Evolutionary conservation across 2,329 filamentous ascomycete species (phyloP), one percentile per base, ranked within the genome.

Genomic region (Triangularia verruculosa): DNA sequence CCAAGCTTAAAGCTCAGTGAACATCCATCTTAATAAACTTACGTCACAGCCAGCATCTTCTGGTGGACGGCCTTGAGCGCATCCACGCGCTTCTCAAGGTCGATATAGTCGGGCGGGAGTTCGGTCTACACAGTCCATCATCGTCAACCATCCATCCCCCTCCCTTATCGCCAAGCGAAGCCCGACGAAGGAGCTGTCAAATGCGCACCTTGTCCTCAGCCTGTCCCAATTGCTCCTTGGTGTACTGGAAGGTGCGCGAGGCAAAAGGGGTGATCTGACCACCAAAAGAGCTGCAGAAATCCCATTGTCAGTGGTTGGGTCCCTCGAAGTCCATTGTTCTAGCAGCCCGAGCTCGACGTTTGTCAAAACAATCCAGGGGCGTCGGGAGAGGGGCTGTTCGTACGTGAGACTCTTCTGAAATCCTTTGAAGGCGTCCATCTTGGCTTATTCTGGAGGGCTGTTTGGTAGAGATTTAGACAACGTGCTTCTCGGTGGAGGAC

Each of bases 11-110:
- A 20, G 51, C 51, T 54, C n/a, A 20, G 51, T 4, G 51, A 12
- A n/a, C 25, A 27, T 54, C 22, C 51, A 54, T 47, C n/a, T 27
- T 22, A n/a, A 54, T 51, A 64, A 61, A 86, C 90, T 80, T 82
- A 96, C 91, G 95, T 99, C 75, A 98, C 95, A 71, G 92, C 88
- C 68, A 99, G 88, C 83, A 99, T 91, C 83, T 96, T 97, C 81
- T 96, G 92, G 79, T 99, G 95, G 65, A 96, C 95, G 75, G 91
- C 88, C 84, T 97, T 98, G 75, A 99, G 83, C 64, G 95, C 95
- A 86, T 99, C 95, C 73, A 98, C 93, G 70, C 94, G 89, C 86
- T 97, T 97, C 86, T 99, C 95, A 67, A 99, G 90, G 79, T 98
- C 93, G 76, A 97, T 91, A 79, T 99, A 99, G 79, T 98, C 95